Evolutionary conservation across 2,329 filamentous ascomycete genomes (phyloP), one percentile per base, ranked within the genome.

Genomic region (Tympanopsis confertula): DNA sequence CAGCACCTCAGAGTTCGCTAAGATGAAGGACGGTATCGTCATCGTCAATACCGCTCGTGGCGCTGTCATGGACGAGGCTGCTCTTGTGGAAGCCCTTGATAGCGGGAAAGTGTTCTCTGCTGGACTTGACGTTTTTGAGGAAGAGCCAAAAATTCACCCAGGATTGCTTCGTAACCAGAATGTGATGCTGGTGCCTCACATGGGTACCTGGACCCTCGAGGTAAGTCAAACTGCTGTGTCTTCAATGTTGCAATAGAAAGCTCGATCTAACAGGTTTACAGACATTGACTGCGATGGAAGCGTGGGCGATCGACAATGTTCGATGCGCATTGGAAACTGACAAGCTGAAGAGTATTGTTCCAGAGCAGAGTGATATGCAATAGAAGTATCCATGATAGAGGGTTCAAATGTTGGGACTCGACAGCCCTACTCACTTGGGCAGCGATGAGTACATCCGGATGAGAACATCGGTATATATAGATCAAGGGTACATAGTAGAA

Each of bases 31-130:
- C 15, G 83, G 82, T 35, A 71, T 86, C 14, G 71, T 89, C 18
- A 71, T 93, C 20, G 69, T 91, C 49, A 93, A 91, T 61, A 89
- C 86, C 0, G 85, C 86, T 7, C 78, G 86, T 14, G 86, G 86
- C 18, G 83, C 83, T 20, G 76, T 91, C 39, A 82, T 93, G 50
- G 81, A 93, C 49, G 86, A 93, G 58, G 78, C 68, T 5, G 86
- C 85, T 2, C 72, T 93, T 5, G 86, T 88, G 4, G 62, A 75
- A 33, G 84, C 85, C 1, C 66, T 93, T 2, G 69, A 80, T 15
- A 68, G 62, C 13, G 84, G 85, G 5, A 73, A 76, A 41, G 82
- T 93, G 30, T 69, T 69, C 45, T 80, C 75, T 10, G 78, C 66
- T 13, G 86, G 86, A 1, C 66, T 93, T 4, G 86, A 93, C 53